Conservation (phyloP, 2,329 filamentous ascomycete genomes). For the Pestalotiopsis sp. region DNA sequence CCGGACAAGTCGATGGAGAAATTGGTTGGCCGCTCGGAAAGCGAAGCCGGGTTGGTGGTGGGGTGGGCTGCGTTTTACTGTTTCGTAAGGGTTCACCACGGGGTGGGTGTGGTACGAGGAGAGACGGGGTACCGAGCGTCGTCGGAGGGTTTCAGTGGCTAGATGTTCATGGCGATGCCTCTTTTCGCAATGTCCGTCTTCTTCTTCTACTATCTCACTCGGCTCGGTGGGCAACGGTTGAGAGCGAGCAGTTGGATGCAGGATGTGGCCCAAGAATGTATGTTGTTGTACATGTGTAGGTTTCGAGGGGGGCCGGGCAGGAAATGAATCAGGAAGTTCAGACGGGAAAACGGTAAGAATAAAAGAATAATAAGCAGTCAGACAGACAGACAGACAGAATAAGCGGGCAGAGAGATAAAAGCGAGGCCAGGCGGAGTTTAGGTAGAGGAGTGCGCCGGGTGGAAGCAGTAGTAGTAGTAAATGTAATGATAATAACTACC, state of each 20-base stretch:
- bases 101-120: not conserved
- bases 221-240: not conserved
- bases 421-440: not conserved
- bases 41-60: not conserved
- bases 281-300: not conserved
- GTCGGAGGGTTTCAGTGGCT: not conserved
- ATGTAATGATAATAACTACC: too few species aligned
- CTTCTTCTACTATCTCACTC: not conserved
- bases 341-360: not conserved
- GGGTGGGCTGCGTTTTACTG: not conserved
- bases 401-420: not conserved
- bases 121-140: not conserved
- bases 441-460: not conserved
- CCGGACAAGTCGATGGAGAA: not conserved
- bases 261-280: not conserved
- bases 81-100: not conserved
- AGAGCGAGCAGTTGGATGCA: not conserved
- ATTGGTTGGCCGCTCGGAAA: not conserved
- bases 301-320: not conserved
- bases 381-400: not conserved
- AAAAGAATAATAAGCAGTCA: not conserved
- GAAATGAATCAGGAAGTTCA: not conserved
- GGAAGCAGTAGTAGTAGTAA: too few species aligned
- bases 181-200: not conserved
- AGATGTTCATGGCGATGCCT: not conserved